Base-by-base conservation (phyloP, 495 filamentous ascomycete genomes). In the Penicillium riverlandense region DNA sequence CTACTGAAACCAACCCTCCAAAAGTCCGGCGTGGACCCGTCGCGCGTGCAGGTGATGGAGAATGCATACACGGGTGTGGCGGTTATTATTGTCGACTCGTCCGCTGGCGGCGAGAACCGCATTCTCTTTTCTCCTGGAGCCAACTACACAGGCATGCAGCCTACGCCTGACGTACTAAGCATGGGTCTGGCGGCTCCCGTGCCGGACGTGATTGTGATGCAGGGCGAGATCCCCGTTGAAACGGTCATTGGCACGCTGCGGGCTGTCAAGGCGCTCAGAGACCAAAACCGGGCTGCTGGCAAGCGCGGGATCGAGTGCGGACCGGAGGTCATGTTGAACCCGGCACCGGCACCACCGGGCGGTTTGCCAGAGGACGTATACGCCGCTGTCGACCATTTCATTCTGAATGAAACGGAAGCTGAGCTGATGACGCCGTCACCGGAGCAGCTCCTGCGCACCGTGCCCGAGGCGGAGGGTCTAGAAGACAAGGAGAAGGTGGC, bases 351-450 rank as follows among this genome's bases (percentile, higher is more conserved):
- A 8, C 75, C 82, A 30, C 75, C 77, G 10, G 54, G 57, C 12
- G 66, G 66, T 4, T 53, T 96, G 3, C 88, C 88, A 0, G 69
- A 71, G 4, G 74, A 76, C n/a, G 82, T 75, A 14, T 92, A 85
- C 57, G 38, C 45, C 1, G 78, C 76, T 3, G 70, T 96, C n/a
- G 77, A 78, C 11, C 87, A 95, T 49, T 62, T 96, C 33, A 77
- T 96, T 32, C 72, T 96, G 45, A 96, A 98, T 55, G 90, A 98
- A 67, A 90, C 84, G 0, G 92, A 98, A 63, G 87, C 90, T 0
- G 77, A 81, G 11, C 71, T 90, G 22, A 71, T 96, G 48, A 77
- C 74, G 7, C 75, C 49, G 45, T 71, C 45, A 48, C 65, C 40
- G 11, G 62, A 64, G 13, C 54, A 63, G 41, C 33, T 69, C 29